A percentile compares a stretch with the other conserved stretches of the same genome.
phyloP scores from a whole-genome alignment of 495 filamentous ascomycete genomes.

The Amniculicola lignicola region DNA sequence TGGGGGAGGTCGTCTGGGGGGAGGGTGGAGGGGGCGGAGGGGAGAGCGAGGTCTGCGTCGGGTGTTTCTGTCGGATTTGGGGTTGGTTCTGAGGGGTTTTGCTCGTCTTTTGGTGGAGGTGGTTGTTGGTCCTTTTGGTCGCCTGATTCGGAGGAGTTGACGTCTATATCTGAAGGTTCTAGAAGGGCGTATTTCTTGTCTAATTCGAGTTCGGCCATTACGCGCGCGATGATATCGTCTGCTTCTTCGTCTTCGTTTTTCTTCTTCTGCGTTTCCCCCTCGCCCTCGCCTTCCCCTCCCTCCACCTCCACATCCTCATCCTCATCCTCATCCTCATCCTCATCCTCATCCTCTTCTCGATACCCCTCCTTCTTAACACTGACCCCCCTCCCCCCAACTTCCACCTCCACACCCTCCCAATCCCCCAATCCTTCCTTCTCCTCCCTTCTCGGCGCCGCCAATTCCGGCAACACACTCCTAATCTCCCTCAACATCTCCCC shows the following conservation, averaged over 20 bases:
- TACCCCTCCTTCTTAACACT: not conserved
- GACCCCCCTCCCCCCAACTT: slow-evolving; percentile 15
- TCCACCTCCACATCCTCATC: slow-evolving; percentile 1
- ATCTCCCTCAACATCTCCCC: slow-evolving; percentile 36
- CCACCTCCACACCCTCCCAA: slow-evolving; percentile 30
- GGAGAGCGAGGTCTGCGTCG: slow-evolving; percentile 23
- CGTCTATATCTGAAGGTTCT: not conserved
- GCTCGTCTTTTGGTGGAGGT: not conserved
- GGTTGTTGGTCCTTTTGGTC: not conserved
- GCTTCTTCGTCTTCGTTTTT: slow-evolving; percentile 33
- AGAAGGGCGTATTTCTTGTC: slow-evolving; percentile 26
- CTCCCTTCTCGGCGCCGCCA: slow-evolving; percentile 2
- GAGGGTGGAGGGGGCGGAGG: slow-evolving; percentile 32
- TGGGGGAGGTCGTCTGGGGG: slow-evolving; percentile 24
- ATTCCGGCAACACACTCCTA: slow-evolving; percentile 27
- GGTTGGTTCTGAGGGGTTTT: not conserved
- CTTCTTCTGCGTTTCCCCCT: slow-evolving; percentile 14
- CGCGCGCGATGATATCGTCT: slow-evolving; percentile 37
- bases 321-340: slow-evolving; percentile 4
- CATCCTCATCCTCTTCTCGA: not conserved
- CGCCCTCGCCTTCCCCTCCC: slow-evolving; percentile 15
- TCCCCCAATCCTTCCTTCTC: slow-evolving; percentile 8
- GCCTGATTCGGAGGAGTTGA: not conserved
- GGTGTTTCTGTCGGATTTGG: not conserved
- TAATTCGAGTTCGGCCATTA: slow-evolving; percentile 38